phyloP scores from a whole-genome alignment of 768 basidiomycete genomes.

The Pisolithus marmoratus region DNA sequence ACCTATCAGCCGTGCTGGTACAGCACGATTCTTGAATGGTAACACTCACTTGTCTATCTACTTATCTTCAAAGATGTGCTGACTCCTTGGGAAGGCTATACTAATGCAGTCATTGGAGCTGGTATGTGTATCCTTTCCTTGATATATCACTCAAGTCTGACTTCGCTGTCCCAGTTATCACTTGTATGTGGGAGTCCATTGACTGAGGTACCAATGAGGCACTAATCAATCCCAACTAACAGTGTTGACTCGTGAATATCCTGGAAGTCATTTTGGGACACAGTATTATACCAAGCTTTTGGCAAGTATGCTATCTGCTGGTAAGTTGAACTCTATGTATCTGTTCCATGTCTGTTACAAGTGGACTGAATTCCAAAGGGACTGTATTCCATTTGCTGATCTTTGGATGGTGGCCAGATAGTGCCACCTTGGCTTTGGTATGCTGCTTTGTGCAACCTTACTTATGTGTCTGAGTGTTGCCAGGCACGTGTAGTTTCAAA shows the following conservation, averaged over 20 bases:
- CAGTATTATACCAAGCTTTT: constrained; percentile 61
- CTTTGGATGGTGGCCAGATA: constrained; percentile 83
- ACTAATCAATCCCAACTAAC: constrained; percentile 6
- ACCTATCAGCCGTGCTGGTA: constrained; percentile 63
- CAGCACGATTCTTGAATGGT: constrained; percentile 87
- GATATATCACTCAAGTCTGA: background rate
- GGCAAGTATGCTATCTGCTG: constrained; percentile 71
- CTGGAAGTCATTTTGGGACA: constrained; percentile 40
- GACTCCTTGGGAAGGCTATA: constrained; percentile 51
- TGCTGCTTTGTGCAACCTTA: constrained; percentile 8
- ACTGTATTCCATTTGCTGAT: constrained; percentile 80
- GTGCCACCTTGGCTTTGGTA: constrained; percentile 85
- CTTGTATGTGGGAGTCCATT: constrained; percentile 39
- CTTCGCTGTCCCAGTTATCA: constrained; percentile 47
- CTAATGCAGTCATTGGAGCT: constrained; percentile 72
- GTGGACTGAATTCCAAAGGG: constrained; percentile 71
- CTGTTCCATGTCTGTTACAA: constrained; percentile 46
- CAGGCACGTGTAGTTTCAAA: too few relatives aligned
- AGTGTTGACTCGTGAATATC: constrained; percentile 74
- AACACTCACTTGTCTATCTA: constrained; percentile 1
- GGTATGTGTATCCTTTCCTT: constrained; percentile 40
- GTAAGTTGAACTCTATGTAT: constrained; percentile 61
- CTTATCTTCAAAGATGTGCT: constrained; percentile 2
- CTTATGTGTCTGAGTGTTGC: constrained; percentile 5
- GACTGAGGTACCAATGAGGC: background rate